These are phyloP conservation scores for Comarum palustre DNA, from an alignment of 306 rosid species.

Conservation along the genomic window DNA sequence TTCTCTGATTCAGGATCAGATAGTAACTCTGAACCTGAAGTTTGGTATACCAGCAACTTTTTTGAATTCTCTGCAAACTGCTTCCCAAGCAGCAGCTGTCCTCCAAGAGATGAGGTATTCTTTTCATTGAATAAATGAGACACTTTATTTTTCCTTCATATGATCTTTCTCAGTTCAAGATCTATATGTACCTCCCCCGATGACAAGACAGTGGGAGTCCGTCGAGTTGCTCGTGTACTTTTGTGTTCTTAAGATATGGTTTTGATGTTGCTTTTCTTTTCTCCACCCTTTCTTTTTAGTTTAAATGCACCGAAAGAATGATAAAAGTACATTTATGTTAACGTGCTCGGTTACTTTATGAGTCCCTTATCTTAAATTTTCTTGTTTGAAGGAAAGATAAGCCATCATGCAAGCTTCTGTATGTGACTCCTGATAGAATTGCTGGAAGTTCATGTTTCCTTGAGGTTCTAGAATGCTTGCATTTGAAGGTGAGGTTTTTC, in stretches of 20 bases:
- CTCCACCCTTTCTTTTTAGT: slow-evolving; percentile 4
- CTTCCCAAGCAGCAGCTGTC: slow-evolving; percentile 73
- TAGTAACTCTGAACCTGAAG: slow-evolving; percentile 75
- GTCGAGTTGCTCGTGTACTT: background rate
- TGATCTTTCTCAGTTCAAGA: background rate
- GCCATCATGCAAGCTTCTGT: slow-evolving; percentile 95
- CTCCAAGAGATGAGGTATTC: slow-evolving; percentile 88
- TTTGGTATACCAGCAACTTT: slow-evolving; percentile 89
- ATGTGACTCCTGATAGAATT: slow-evolving; percentile 96
- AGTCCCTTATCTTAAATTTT: slow-evolving; percentile 20
- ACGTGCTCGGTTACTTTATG: slow-evolving; percentile 3
- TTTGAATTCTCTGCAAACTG: slow-evolving; percentile 87
- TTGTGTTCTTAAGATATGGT: background rate
- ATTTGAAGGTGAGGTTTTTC: slow-evolving; percentile 56
- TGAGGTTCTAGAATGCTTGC: slow-evolving; percentile 66
- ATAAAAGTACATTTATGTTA: background rate
- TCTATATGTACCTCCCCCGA: background rate
- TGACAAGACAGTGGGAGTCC: background rate
- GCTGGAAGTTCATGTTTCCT: slow-evolving; percentile 67
- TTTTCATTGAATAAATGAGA: slow-evolving; percentile 25
- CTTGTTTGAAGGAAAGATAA: slow-evolving; percentile 66
- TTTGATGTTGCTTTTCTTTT: background rate
- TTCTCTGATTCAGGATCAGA: slow-evolving; percentile 97
- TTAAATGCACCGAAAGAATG: slow-evolving; percentile 11
- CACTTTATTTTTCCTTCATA: slow-evolving; percentile 12